Base-by-base conservation (phyloP, 805 yeast genomes). In the Starmerella lactis-condensi region DNA sequence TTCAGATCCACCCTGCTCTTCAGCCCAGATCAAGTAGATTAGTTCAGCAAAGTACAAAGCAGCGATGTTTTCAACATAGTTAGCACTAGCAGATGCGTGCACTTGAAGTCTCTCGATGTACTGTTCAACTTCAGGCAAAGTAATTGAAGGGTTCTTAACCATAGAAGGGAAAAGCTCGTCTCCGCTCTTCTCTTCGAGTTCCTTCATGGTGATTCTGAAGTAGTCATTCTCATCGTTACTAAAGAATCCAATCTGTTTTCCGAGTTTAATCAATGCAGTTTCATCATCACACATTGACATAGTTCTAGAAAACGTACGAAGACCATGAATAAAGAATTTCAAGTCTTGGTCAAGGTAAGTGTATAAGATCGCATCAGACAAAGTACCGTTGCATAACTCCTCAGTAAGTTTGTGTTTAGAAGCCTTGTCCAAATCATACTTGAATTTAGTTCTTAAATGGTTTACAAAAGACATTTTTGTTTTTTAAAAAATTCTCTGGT, bases 1-100 rank as follows among this genome's bases (percentile, higher is more conserved):
- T 14, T 31, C 32, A 4, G 22, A 14, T 6, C n/a, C 25, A 14
- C 34, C 34, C 10, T 31, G 34, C 11, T 21, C 17, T 30, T 37
- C 32, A 6, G 42, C 42, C 42, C 42, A 39, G 16, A 17, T 8
- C 20, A 38, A 22, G 28, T 39, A 39, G 11, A 37, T 28, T 7
- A 29, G 26, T 25, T 39, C 42, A 30, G 30, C 43, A 2, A 35
- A 23, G 28, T 27, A 34, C n/a, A 39, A n/a, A 8, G 35, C 20
- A 9, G 35, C 29, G 18, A 39, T 36, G 22, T 24, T 28, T 5
- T 18, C 34, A 6, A 22, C 33, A 17, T 39, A 39, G n/a, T 17
- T 7, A 4, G 3, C n/a, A 5, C 1, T 26, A 17, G 4, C 15
- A 2, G 22, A 28, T 15, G 5, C 11, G 10, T 15, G 12, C 6